Evolutionary conservation across 2,329 filamentous ascomycete genomes (phyloP).

Genomic region (Xylariaceae sp.): DNA sequence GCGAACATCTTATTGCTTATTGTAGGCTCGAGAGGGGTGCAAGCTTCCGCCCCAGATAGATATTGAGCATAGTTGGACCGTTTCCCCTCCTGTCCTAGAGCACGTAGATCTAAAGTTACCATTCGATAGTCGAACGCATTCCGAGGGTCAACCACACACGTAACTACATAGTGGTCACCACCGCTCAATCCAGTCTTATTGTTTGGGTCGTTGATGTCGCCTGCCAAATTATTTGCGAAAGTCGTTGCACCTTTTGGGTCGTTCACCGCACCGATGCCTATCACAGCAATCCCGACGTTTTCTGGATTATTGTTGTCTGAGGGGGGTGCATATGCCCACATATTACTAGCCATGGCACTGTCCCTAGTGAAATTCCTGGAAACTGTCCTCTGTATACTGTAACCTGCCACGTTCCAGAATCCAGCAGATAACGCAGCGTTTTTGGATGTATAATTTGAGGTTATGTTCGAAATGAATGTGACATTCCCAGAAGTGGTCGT

Average conservation of each 20-base stretch:
- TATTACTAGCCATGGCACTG: conserved; percentile 1
- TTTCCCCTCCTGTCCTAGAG: not conserved
- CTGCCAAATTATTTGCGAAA: not conserved
- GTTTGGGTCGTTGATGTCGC: conserved; percentile 2
- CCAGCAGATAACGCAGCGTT: not conserved
- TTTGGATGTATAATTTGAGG: not conserved
- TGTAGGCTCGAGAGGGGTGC: conserved; percentile 4
- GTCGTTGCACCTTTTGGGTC: not conserved
- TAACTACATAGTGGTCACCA: not conserved
- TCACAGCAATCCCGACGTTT: not conserved
- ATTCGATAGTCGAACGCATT: conserved; percentile 1
- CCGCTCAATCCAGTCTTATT: not conserved
- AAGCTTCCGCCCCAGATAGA: not conserved
- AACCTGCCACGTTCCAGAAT: not conserved
- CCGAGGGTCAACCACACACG: not conserved
- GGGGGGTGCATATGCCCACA: not conserved
- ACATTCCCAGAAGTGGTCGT: not conserved
- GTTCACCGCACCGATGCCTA: not conserved
- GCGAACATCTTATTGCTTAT: conserved; percentile 3
- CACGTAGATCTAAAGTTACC: conserved; percentile 1
- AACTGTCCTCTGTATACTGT: not conserved
- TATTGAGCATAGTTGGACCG: conserved; percentile 4
- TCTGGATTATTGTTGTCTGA: not conserved
- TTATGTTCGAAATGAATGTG: not conserved
- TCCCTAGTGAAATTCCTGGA: not conserved